Evolutionary conservation across 176 grass and related monocot species (phyloP), one percentile per base, ranked within the genome.

Genomic region (Oryza glumipatula): DNA sequence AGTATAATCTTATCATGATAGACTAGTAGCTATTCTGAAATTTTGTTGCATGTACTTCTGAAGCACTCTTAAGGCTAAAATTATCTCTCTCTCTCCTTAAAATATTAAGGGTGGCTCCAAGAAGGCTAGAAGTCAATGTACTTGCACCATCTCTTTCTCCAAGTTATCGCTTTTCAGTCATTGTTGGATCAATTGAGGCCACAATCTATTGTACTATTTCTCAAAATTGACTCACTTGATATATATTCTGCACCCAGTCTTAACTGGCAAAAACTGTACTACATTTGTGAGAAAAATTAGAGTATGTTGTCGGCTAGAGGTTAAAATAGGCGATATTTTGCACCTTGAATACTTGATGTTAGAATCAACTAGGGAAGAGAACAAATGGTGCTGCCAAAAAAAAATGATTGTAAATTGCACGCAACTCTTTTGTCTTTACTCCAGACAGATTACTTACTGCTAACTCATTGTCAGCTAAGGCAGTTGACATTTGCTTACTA

Each of bases 401-500:
- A 73, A 74, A 38, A 64, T 11, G 7, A 23, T 52, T 67, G 44
- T 81, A 68, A 47, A 82, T 73, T 68, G 47, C 16, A n/a, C 73
- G 39, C 17, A n/a, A 36, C 43, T 84, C 47, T 86, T 82, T 86
- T 90, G 73, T 82, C 67, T 32, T 32, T 86, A 24, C 72, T 72
- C 12, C 19, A 70, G 70, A 60, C 49, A 90, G 45, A 72, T 72
- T 70, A 90, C 73, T 82, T 82, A 58, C 60, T 68, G 68, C 61
- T 78, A 74, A 79, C 46, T 86, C 67, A 68, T 68, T 63, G 60
- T 74, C 80, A 87, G 15, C 88, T 74, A 83, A 68, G 16, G 35
- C 9, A 69, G 84, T 87, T 87, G 88, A 87, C 84, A 90, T 86
- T 85, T 85, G 51, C 4, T 68, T 86, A 80, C 61, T 65, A 82